Percentiles rank a stretch among this genome's conserved stretches.
Conservation (phyloP, 768 basidiomycete genomes). For the Podaxis sp. region DNA sequence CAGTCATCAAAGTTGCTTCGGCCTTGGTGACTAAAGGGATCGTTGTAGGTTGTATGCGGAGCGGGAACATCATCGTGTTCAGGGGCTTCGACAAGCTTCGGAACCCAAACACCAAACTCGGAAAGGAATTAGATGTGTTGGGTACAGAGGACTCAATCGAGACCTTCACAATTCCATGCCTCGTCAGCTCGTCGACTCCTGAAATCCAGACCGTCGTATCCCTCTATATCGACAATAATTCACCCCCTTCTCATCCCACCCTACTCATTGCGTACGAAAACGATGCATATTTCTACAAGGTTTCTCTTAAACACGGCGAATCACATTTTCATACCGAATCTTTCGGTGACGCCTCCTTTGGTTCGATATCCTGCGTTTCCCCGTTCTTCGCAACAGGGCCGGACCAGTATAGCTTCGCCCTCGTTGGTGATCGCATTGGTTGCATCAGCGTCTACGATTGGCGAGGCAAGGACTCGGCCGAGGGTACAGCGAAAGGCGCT, state of each 20-base stretch:
- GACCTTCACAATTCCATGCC: constrained; percentile 37
- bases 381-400: constrained; percentile 45
- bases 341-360: constrained; percentile 55
- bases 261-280: constrained; percentile 54
- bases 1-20: constrained; percentile 50
- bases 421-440: constrained; percentile 67
- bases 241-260: constrained; percentile 23
- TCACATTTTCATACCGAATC: constrained; percentile 30
- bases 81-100: constrained; percentile 34
- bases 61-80: constrained; percentile 62
- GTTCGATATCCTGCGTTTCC: constrained; percentile 47
- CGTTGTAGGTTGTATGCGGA: constrained; percentile 50
- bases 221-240: constrained; percentile 27
- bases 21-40: constrained; percentile 38
- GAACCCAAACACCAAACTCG: background rate
- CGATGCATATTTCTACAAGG: constrained; percentile 52
- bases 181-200: constrained; percentile 21
- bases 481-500: constrained; percentile 2
- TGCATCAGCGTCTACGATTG: constrained; percentile 63
- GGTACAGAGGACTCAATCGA: constrained; percentile 21
- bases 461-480: constrained; percentile 20
- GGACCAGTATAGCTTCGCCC: constrained; percentile 47
- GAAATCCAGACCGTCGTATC: constrained; percentile 20
- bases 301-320: constrained; percentile 32
- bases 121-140: constrained; percentile 13